These are phyloP conservation scores for Lecanicillium sp. DNA, from an alignment of 2,329 filamentous ascomycete species.

Conservation along the genomic window DNA sequence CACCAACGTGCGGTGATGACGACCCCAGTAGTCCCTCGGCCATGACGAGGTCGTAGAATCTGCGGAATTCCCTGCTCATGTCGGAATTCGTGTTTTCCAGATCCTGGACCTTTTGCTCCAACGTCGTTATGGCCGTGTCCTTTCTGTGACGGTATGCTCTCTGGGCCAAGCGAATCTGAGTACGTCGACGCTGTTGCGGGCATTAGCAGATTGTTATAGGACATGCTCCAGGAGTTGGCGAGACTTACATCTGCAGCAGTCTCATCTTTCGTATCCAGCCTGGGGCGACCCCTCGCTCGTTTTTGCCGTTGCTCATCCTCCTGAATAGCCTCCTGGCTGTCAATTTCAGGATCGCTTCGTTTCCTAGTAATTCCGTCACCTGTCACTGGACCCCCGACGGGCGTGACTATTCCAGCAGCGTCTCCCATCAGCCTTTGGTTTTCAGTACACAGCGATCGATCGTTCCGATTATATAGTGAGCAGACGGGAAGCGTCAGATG, in stretches of 20 bases:
- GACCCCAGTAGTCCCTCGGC: constrained; percentile 48
- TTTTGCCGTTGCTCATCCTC: constrained; percentile 42
- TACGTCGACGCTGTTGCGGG: constrained; percentile 60
- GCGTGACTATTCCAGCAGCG: background rate
- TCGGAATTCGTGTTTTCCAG: constrained; percentile 63
- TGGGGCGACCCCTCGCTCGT: constrained; percentile 63
- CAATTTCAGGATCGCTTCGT: constrained; percentile 17
- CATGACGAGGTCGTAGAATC: constrained; percentile 55
- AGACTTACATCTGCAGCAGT: constrained; percentile 67
- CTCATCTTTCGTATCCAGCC: constrained; percentile 69
- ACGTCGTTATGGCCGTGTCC: constrained; percentile 66
- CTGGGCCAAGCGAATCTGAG: constrained; percentile 81
- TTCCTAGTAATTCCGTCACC: constrained; percentile 1
- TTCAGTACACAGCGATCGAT: no score
- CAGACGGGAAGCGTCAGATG: no score
- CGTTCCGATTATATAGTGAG: no score
- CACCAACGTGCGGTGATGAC: constrained; percentile 44
- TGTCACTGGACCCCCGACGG: background rate
- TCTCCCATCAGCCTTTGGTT: no score
- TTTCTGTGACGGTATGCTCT: constrained; percentile 79
- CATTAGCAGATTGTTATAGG: constrained; percentile 13
- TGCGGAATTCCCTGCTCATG: constrained; percentile 64
- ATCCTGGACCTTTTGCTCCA: constrained; percentile 61
- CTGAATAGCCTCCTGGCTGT: constrained; percentile 13
- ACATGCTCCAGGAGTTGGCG: background rate